Conservation (phyloP, 257 asterid genomes). For the Gardenia jasminoides region DNA sequence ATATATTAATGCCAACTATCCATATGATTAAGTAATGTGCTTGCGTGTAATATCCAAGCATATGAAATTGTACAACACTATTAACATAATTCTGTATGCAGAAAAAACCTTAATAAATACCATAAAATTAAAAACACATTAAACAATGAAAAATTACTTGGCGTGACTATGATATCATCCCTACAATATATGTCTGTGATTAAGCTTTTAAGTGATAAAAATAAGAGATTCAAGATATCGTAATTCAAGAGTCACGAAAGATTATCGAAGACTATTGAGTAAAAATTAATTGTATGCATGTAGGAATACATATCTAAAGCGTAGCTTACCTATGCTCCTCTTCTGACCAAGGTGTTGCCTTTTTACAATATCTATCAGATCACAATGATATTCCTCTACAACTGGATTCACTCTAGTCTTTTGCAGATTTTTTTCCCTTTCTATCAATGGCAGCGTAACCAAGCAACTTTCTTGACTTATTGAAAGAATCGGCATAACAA, state of each 20-base stretch:
- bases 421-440: neutral
- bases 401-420: slow-evolving; percentile 1
- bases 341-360: slow-evolving; percentile 45
- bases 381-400: slow-evolving; percentile 15
- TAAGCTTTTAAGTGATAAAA: neutral
- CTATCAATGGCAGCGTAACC: slow-evolving; percentile 10
- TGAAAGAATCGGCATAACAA: slow-evolving; percentile 14
- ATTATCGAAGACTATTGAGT: neutral
- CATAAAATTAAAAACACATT: neutral
- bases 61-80: neutral
- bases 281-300: too few species aligned
- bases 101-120: neutral
- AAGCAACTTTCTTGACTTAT: neutral
- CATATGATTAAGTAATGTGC: too few species aligned
- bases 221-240: neutral
- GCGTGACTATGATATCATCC: neutral
- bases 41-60: neutral
- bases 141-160: neutral
- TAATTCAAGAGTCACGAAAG: neutral
- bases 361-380: slow-evolving; percentile 10
- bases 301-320: too few species aligned
- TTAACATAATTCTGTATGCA: neutral
- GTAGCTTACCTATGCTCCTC: slow-evolving; percentile 44
- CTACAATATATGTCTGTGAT: neutral
- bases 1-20: too few species aligned